Percentiles rank a stretch among this genome's conserved stretches.
Evolutionary conservation across 1,284 basidiomycete species (phyloP).

Genomic region (Rhizoctonia solani): DNA sequence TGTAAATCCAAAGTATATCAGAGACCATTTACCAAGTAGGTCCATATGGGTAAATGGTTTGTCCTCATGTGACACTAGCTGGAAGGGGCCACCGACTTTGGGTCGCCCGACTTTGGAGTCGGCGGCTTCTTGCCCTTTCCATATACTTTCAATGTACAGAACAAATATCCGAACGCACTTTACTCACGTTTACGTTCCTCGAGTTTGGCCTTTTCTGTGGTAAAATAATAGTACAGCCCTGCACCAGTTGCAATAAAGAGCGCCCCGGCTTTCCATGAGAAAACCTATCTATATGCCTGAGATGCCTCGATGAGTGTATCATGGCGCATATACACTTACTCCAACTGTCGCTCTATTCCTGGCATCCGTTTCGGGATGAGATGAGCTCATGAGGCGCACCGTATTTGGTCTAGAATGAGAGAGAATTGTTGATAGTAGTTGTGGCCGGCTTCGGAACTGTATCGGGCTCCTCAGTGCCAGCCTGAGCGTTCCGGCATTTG

Average conservation of each 20-base stretch:
- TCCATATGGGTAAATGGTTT: slow-evolving; percentile 82
- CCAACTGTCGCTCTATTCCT: slow-evolving; percentile 49
- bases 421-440: neutral
- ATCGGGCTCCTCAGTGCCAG: neutral
- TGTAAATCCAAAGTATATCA: slow-evolving; percentile 97
- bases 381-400: slow-evolving; percentile 5
- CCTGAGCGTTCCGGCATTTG: neutral
- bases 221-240: slow-evolving; percentile 88
- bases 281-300: slow-evolving; percentile 60
- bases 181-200: slow-evolving; percentile 68
- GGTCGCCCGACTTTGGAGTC: slow-evolving; percentile 59
- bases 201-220: slow-evolving; percentile 81
- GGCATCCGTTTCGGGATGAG: slow-evolving; percentile 37
- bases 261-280: slow-evolving; percentile 81
- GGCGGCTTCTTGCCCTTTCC: slow-evolving; percentile 50
- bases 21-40: slow-evolving; percentile 78
- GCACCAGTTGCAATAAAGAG: slow-evolving; percentile 83
- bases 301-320: neutral
- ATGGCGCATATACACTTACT: slow-evolving; percentile 29
- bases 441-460: neutral
- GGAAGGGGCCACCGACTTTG: slow-evolving; percentile 89
- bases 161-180: slow-evolving; percentile 30
- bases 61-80: slow-evolving; percentile 68
- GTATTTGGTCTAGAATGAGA: neutral
- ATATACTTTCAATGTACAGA: slow-evolving; percentile 43